Evolutionary conservation across 441 rosid genomes (phyloP), one percentile per base, ranked within the genome.

Genomic region (Sinapis alba): DNA sequence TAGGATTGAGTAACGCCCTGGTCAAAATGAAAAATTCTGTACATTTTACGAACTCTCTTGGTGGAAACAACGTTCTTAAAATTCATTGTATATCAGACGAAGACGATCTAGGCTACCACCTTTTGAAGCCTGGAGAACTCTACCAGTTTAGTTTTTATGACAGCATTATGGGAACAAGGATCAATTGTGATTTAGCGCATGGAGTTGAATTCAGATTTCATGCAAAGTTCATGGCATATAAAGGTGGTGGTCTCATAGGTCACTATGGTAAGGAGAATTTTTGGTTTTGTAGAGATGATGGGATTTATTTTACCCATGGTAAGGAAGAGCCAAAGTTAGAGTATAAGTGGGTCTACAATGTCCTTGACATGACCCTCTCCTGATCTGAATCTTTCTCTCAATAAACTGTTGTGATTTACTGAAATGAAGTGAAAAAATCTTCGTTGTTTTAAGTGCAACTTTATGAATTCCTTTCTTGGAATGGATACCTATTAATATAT

Each of bases 251-350:
- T 18, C 18, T 62, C 5, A 62, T 62, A 34, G 4, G 6, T 32
- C 66, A 6, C 19, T 62, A 69, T 24, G 65, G 65, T 15, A 69
- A 69, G 0, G 0, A 7, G 0, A 69, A 57, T 16, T 57, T 8
- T 36, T 69, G 73, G 73, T 62, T 53, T 32, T 7, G 4, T 7
- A 68, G 50, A 68, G 62, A 68, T 18, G 62, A 68, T 68, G 72
- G 72, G 8, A 18, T 51, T 67, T 51, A 67, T 5, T 51, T 67
- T 19, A 67, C 71, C 13, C 71, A 67, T 27, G 72, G 53, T 54
- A 34, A 56, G 43, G 4, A 15, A 4, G 2, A 9, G 0, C 64
- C 64, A 3, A 69, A 69, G 18, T 23, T 69, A 36, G 54, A 56
- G 18, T 54, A 68, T 56, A 34, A 13, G 5, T 68, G 72, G 43